Percentiles rank a stretch among this genome's conserved stretches.
Conservation (phyloP, 2,329 filamentous ascomycete species). For the Aspergillus candidus region DNA sequence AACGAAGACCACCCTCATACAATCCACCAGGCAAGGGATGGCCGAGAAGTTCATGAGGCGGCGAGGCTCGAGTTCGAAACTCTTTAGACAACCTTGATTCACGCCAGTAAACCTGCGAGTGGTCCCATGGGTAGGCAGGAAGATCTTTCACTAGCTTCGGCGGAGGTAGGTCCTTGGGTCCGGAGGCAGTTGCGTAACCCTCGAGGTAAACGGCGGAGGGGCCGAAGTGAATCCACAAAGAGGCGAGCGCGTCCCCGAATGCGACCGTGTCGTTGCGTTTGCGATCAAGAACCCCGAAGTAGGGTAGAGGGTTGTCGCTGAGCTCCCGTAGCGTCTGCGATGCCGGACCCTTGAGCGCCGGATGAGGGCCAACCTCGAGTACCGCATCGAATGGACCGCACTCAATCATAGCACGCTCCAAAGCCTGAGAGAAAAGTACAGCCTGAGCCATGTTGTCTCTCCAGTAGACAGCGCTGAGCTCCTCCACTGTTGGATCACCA, state of each 20-base stretch:
- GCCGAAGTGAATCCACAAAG: too few species aligned
- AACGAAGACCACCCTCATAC: background rate
- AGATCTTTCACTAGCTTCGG: background rate
- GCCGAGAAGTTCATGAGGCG: background rate
- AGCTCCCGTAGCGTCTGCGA: constrained; percentile 5
- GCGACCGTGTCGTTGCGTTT: too few species aligned
- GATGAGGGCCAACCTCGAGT: constrained; percentile 23
- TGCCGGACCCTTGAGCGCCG: constrained; percentile 18
- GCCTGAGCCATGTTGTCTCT: constrained; percentile 29
- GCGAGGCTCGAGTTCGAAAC: background rate
- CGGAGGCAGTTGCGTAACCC: background rate
- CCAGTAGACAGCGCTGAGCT: constrained; percentile 27
- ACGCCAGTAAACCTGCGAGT: background rate
- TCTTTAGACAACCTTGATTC: background rate
- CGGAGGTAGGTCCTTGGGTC: background rate
- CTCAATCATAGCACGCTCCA: constrained; percentile 6
- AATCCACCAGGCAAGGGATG: background rate
- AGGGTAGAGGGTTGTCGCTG: too few species aligned
- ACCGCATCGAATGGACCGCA: constrained; percentile 28
- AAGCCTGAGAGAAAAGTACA: constrained; percentile 28
- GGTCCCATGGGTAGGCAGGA: background rate
- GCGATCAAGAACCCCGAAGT: too few species aligned
- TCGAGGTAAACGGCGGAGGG: background rate
- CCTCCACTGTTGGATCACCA: constrained; percentile 20
- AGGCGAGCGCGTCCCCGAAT: too few species aligned